Base-by-base conservation (phyloP, 768 basidiomycete species). In the Naganishia vishniacii region DNA sequence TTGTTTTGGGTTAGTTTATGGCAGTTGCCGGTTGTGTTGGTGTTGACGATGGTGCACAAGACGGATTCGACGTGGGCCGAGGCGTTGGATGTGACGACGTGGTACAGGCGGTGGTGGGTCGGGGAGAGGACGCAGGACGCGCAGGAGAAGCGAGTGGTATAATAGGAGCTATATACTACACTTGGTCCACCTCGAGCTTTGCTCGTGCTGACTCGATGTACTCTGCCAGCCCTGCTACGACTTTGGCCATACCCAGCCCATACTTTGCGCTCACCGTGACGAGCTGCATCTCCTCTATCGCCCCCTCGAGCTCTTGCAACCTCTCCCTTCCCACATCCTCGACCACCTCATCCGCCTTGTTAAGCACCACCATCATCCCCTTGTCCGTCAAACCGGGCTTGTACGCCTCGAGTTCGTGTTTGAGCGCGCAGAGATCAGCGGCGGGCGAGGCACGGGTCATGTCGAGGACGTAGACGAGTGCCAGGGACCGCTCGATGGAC, bases 1-100 rank as follows among this genome's bases (percentile, higher is more conserved):
- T 78, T 91, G 20, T 98, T 89, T 71, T 86, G 87, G 68, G 83
- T 87, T 62, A 86, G 86, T 74, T 75, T 98, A 68, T 91, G 91
- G 87, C 92, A 92, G 79, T 75, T 98, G 44, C 94, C 94, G 0
- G 86, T 88, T 6, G 80, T 97, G 6, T 81, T 98, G 66, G 91
- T 85, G 2, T 80, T 98, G 69, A 91, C 93, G 88, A 91, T 99
- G 89, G 80, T 88, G 61, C 91, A 94, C 78, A 97, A 97, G 79
- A 56, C 53, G 53, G 53, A 56, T 18, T 37, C 53, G 20, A 56
- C 53, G 11, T 56, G 53, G 53, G 53, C 18, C 11, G 53, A 56
- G n/a, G 53, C 53, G 34, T 26, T 56, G 53, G 37, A 56, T 16
- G 34, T 40, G 32, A 37, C 34, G 6, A 20, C n/a, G 37, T 56